A percentile compares a stretch with the other conserved stretches of the same genome.
phyloP scores from a whole-genome alignment of 257 asterid species.

The Anisodus tanguticus region DNA sequence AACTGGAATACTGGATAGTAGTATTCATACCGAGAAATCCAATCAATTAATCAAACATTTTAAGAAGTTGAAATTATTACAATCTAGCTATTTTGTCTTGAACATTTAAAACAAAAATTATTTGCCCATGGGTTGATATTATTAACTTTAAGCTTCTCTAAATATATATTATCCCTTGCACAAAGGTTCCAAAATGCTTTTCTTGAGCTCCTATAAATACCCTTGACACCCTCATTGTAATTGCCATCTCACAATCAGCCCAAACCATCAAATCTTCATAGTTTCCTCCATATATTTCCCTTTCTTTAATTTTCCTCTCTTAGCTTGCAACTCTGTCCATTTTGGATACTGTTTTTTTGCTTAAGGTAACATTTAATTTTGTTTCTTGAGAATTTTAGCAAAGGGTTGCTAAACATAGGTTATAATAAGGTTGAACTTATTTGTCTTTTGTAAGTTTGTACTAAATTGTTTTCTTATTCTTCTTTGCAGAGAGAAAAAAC shows the following conservation, averaged over 20 bases:
- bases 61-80: too few species aligned
- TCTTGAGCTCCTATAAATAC: constrained; percentile 64
- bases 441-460: background rate
- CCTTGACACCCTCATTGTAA: constrained; percentile 38
- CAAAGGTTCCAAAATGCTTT: constrained; percentile 42
- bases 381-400: background rate
- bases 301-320: background rate
- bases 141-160: too few species aligned
- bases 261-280: constrained; percentile 8
- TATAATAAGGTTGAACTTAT: background rate
- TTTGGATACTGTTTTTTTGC: constrained; percentile 55
- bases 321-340: constrained; percentile 33
- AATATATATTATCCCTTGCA: constrained; percentile 37
- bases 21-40: too few species aligned
- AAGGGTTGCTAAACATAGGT: background rate
- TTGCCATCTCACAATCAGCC: constrained; percentile 41
- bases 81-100: too few species aligned
- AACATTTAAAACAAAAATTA: too few species aligned
- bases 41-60: too few species aligned
- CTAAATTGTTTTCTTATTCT: background rate
- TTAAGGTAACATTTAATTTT: constrained; percentile 33
- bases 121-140: too few species aligned
- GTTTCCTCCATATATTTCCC: background rate
- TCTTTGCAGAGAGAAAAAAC: constrained; percentile 37
- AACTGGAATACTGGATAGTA: background rate